Evolutionary conservation across 2,329 filamentous ascomycete genomes (phyloP).

Genomic region (Chalaropsis ovoidea): DNA sequence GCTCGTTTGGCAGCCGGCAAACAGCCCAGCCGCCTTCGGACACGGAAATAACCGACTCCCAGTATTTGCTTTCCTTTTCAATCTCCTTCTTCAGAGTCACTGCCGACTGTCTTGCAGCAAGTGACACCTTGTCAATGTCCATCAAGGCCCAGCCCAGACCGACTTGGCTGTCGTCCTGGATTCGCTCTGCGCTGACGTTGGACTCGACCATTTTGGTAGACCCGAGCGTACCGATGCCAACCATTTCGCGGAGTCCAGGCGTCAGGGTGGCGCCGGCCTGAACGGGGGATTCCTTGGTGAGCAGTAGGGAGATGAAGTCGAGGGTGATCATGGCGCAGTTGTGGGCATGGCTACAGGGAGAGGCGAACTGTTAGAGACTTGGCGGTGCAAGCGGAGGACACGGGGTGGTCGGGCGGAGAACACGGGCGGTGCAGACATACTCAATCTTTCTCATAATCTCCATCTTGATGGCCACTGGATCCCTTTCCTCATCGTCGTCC

Average conservation of each 20-base stretch:
- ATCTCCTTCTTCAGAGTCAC: constrained; percentile 66
- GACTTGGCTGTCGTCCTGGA: constrained; percentile 47
- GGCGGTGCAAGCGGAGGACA: not conserved
- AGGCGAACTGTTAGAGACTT: not conserved
- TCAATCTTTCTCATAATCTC: constrained; percentile 51
- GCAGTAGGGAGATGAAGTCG: constrained; percentile 71
- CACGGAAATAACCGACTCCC: constrained; percentile 73
- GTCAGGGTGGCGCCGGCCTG: constrained; percentile 62
- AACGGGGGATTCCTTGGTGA: constrained; percentile 69
- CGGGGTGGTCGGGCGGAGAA: not conserved
- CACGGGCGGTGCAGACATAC: constrained; percentile 35
- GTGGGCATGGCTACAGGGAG: constrained; percentile 37
- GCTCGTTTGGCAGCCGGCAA: constrained; percentile 62
- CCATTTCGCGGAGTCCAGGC: constrained; percentile 55
- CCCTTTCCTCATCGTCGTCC: constrained; percentile 36
- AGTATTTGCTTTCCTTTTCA: constrained; percentile 71
- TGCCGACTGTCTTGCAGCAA: constrained; percentile 62
- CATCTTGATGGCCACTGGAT: constrained; percentile 42
- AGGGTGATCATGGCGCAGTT: constrained; percentile 59
- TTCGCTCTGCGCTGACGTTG: constrained; percentile 45
- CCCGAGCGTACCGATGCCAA: constrained; percentile 65
- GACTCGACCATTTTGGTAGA: constrained; percentile 54
- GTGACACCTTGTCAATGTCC: constrained; percentile 62
- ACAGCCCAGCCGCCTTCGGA: constrained; percentile 80
- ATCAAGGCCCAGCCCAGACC: constrained; percentile 67